phyloP scores from a whole-genome alignment of 495 filamentous ascomycete genomes.

The Penicillium longicatenatum region DNA sequence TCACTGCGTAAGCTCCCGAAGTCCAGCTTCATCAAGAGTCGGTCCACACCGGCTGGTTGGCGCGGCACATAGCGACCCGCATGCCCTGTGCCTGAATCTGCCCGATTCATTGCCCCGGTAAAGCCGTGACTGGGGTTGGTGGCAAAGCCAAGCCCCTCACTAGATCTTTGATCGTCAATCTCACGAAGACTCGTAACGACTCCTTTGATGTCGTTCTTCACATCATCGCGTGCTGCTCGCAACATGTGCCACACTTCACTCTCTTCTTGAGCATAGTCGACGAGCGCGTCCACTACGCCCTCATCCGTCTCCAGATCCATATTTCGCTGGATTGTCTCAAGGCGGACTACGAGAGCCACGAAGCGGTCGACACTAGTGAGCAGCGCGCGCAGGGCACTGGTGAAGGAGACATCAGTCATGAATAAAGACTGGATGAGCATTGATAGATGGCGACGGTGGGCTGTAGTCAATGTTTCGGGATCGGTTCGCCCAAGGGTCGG shows the following conservation, averaged over 20 bases:
- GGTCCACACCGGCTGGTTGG: constrained; percentile 71
- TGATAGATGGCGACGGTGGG: constrained; percentile 73
- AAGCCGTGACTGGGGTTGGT: constrained; percentile 21
- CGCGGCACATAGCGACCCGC: constrained; percentile 56
- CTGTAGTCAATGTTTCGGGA: constrained; percentile 78
- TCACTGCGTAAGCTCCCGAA: constrained; percentile 53
- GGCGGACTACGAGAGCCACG: constrained; percentile 68
- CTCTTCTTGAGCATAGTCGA: constrained; percentile 70
- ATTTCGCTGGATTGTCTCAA: constrained; percentile 70
- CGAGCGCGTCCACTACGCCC: constrained; percentile 72
- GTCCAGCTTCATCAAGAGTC: constrained; percentile 85
- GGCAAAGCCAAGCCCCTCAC: constrained; percentile 35
- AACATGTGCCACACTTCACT: constrained; percentile 61
- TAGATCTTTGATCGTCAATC: constrained; percentile 55
- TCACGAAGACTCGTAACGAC: constrained; percentile 61
- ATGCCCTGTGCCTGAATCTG: constrained; percentile 21
- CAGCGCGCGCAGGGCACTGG: constrained; percentile 66
- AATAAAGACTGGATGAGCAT: constrained; percentile 68
- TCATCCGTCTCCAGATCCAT: constrained; percentile 78
- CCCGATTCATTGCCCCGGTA: constrained; percentile 2
- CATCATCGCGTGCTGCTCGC: constrained; percentile 30
- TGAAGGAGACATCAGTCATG: constrained; percentile 68
- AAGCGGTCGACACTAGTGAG: constrained; percentile 75
- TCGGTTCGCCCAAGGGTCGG: constrained; percentile 59
- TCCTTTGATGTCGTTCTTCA: constrained; percentile 58